Evolutionary conservation across 2,329 filamentous ascomycete species (phyloP).

Genomic region (Colletotrichum sp.): DNA sequence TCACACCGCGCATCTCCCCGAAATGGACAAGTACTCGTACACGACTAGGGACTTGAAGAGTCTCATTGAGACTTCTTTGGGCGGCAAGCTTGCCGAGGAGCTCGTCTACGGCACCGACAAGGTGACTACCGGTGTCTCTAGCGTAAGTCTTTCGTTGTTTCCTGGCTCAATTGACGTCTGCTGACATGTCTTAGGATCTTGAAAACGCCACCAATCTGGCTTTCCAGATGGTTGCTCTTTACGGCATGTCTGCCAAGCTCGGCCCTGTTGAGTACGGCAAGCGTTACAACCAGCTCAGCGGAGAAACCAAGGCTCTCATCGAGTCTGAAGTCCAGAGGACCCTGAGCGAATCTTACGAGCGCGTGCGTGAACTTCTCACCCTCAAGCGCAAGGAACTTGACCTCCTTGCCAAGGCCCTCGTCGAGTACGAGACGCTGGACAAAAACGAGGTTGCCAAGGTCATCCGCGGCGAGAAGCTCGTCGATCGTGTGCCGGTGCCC

Average conservation of each 20-base stretch:
- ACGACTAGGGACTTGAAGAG: conserved; percentile 86
- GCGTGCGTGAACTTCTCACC: conserved; percentile 74
- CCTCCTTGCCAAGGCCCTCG: conserved; percentile 82
- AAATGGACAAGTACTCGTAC: conserved; percentile 90
- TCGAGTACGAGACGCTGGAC: conserved; percentile 93
- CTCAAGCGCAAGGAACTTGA: conserved; percentile 86
- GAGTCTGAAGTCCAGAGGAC: conserved; percentile 87
- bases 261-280: conserved; percentile 89
- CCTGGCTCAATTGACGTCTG: background rate
- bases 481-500: conserved; percentile 72
- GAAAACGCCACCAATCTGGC: conserved; percentile 81
- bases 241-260: conserved; percentile 87
- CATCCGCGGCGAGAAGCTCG: conserved; percentile 82
- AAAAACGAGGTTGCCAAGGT: conserved; percentile 91
- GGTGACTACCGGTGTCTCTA: conserved; percentile 86
- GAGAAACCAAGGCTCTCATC: conserved; percentile 84
- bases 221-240: conserved; percentile 85
- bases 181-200: conserved; percentile 70
- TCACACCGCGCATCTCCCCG: conserved; percentile 84
- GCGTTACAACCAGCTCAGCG: conserved; percentile 82
- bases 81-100: conserved; percentile 89
- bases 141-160: conserved; percentile 55
- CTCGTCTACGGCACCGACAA: conserved; percentile 90
- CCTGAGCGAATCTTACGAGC: conserved; percentile 80
- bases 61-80: conserved; percentile 80